phyloP scores from a whole-genome alignment of 208 protist species.

The Acanthamoeba triangularis region DNA sequence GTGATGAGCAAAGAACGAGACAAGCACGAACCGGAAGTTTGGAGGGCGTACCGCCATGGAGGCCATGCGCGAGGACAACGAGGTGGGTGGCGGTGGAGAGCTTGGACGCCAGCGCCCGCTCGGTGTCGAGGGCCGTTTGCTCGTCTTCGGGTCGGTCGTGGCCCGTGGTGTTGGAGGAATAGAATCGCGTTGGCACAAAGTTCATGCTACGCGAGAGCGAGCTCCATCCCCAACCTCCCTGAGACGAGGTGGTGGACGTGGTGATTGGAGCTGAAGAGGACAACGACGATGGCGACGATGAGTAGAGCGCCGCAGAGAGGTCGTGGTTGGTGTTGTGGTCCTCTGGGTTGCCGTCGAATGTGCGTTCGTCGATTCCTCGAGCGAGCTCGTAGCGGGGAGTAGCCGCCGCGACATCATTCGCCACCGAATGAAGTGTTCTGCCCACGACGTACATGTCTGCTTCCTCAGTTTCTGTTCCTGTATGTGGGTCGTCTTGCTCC shows the following conservation, averaged over 20 bases:
- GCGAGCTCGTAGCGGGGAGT: background rate
- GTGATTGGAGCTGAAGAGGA: background rate
- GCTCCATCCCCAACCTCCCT: background rate
- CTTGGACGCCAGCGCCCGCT: background rate
- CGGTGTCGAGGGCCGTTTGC: background rate
- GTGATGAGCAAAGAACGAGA: background rate
- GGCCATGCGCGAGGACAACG: slow-evolving; percentile 15
- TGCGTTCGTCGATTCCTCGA: background rate
- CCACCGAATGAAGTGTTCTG: background rate
- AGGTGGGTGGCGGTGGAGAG: background rate
- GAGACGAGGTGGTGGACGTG: background rate
- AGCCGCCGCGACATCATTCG: background rate
- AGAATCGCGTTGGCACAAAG: slow-evolving; percentile 14
- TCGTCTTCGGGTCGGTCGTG: background rate
- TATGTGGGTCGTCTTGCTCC: background rate
- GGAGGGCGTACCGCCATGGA: background rate
- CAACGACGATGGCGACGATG: background rate
- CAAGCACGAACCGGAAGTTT: background rate
- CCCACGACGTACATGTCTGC: background rate
- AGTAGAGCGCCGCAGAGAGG: background rate
- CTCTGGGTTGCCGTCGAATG: background rate
- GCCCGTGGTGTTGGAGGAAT: background rate
- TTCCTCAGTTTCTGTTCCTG: background rate
- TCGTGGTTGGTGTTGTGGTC: background rate
- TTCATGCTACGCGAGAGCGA: background rate